Evolutionary conservation across 1,139 yeast genomes (phyloP), one percentile per base, ranked within the genome.

Genomic region (Candida sojae): DNA sequence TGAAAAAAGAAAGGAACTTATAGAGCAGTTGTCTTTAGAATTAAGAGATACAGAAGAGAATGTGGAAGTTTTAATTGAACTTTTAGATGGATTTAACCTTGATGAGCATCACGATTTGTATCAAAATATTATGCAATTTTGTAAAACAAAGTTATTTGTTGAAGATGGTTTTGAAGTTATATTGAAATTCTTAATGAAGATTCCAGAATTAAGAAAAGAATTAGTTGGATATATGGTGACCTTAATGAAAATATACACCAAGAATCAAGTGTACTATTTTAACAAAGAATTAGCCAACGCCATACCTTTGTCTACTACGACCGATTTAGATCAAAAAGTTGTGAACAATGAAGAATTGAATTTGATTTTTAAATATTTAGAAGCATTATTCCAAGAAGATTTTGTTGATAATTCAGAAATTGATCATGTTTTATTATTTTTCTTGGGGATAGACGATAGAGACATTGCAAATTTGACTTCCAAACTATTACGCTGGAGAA

Each of bases 401-500:
- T 5, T 11, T 33, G 41, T 49, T 26, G 41, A 25, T 10, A 39
- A 42, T 31, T 49, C 47, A 12, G 39, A 42, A 10, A 21, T 67
- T 9, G 73, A 73, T 47, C 45, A 52, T n/a, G 47, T 69, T 4
- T 60, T 73, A 25, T 61, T 66, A 30, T 48, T 62, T 30, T 71
- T 60, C 45, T 54, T 74, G 33, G 73, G 73, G 0, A 59, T 60
- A 33, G 67, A 63, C 32, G 72, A 71, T 17, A 67, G 65, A 2
- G 58, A 52, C 1, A 57, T 79, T 2, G 65, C 80, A 0, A 49
- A 63, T 0, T 50, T 55, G 1, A 68, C 74, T 1, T 68, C 78
- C 0, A 71, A 70, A 39, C 52, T 73, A 1, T 57, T 80, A 8
- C 70, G 82, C 46, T 82, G 86, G 86, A 73, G 82, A 64, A 67